Percentiles rank a stretch among this genome's conserved stretches.
Conservation (phyloP, 148 eudicot species). For the Simmondsia chinensis region DNA sequence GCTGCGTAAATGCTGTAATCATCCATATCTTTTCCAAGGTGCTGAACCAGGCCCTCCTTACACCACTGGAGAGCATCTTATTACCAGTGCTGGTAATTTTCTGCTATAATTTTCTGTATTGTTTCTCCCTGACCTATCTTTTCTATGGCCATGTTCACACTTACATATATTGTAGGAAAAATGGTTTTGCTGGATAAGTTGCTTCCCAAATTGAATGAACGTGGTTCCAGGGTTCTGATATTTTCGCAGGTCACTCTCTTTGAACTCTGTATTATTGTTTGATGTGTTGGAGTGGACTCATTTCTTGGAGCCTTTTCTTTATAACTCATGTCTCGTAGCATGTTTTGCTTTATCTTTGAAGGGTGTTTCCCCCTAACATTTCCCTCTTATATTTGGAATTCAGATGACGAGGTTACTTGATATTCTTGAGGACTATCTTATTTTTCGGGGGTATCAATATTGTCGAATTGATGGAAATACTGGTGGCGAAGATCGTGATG, state of each 20-base stretch:
- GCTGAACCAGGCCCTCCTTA: conserved; percentile 99
- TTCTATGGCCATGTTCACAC: not conserved
- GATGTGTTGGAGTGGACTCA: too few species aligned
- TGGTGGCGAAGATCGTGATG: conserved; percentile 99
- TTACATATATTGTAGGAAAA: conserved; percentile 47
- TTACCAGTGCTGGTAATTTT: conserved; percentile 76
- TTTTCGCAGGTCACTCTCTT: conserved; percentile 71
- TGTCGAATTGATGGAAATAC: conserved; percentile 99
- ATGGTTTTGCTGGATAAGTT: conserved; percentile 97
- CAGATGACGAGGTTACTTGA: conserved; percentile 97
- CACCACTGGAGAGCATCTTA: conserved; percentile 88
- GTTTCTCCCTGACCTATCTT: too few species aligned
- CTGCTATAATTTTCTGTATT: too few species aligned
- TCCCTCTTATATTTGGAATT: conserved; percentile 7
- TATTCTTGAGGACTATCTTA: conserved; percentile 90
- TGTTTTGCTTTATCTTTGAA: not conserved
- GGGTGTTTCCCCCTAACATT: too few species aligned
- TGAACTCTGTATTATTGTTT: not conserved
- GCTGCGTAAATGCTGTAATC: conserved; percentile 94
- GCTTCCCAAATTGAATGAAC: conserved; percentile 92
- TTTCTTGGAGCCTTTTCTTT: too few species aligned
- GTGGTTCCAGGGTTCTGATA: conserved; percentile 92
- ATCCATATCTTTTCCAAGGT: conserved; percentile 98
- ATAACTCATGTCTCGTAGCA: too few species aligned
- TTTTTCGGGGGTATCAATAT: conserved; percentile 81